A percentile compares a stretch with the other conserved stretches of the same genome.
Conservation (phyloP, 345 rosid genomes). For the Cardamine resedifolia region DNA sequence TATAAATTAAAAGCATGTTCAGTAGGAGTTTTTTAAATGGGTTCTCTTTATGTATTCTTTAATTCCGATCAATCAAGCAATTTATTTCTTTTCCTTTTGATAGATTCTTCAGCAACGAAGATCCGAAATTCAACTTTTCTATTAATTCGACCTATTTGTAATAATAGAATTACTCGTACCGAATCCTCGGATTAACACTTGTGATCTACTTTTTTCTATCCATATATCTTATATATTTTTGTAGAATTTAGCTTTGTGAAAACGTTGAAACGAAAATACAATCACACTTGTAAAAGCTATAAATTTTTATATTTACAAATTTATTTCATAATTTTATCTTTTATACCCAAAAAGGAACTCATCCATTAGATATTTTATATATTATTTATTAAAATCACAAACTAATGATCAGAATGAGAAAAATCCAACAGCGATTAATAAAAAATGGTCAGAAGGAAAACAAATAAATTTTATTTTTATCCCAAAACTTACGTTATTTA, state of each 20-base stretch:
- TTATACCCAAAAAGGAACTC: background rate
- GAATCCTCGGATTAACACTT: background rate
- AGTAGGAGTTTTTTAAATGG: too few relatives aligned
- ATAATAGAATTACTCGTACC: background rate
- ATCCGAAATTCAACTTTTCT: background rate
- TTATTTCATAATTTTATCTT: too few relatives aligned
- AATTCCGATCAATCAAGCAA: background rate
- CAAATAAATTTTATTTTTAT: conserved; percentile 3
- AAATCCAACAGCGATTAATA: background rate
- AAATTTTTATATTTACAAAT: too few relatives aligned
- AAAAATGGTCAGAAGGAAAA: background rate
- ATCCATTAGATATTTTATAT: background rate
- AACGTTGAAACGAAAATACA: too few relatives aligned
- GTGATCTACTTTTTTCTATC: too few relatives aligned
- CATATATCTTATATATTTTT: too few relatives aligned
- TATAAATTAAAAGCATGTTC: background rate
- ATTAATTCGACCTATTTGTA: background rate
- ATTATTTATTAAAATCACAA: background rate
- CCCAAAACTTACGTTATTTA: conserved; percentile 36
- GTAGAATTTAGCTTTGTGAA: too few relatives aligned
- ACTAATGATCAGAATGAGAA: background rate
- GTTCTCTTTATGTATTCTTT: background rate
- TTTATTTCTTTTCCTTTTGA: background rate
- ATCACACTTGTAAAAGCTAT: too few relatives aligned
- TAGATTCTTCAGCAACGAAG: background rate